phyloP scores from a whole-genome alignment of 495 filamentous ascomycete genomes.

The Penicillium pancosmium region DNA sequence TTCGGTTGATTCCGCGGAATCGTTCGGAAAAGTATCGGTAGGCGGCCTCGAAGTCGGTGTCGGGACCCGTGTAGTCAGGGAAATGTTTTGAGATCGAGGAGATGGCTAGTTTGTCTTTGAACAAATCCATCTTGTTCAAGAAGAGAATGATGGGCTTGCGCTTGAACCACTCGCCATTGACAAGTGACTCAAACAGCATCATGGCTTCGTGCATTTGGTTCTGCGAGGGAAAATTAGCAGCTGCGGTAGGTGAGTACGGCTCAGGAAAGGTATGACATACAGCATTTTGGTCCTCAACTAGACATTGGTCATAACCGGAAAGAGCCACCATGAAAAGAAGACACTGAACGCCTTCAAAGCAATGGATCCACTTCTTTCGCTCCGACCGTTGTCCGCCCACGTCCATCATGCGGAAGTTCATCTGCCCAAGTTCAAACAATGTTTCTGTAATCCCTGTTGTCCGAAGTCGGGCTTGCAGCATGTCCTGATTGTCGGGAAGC shows the following conservation, averaged over 20 bases:
- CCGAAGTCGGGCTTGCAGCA: slow-evolving; percentile 86
- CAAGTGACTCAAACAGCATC: slow-evolving; percentile 97
- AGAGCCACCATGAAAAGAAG: slow-evolving; percentile 94
- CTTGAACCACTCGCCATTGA: slow-evolving; percentile 97
- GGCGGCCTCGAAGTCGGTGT: slow-evolving; percentile 60
- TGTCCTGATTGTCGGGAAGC: slow-evolving; percentile 95
- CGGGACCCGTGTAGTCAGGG: slow-evolving; percentile 77
- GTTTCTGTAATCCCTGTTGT: slow-evolving; percentile 98
- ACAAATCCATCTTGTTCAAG: slow-evolving; percentile 98
- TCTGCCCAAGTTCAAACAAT: slow-evolving; percentile 87
- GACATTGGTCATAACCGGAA: slow-evolving; percentile 94
- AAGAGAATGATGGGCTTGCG: slow-evolving; percentile 96
- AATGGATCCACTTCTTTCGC: slow-evolving; percentile 99
- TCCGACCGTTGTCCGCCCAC: slow-evolving; percentile 97
- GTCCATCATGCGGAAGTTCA: slow-evolving; percentile 99
- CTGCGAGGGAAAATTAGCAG: slow-evolving; percentile 41
- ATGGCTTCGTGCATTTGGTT: slow-evolving; percentile 99
- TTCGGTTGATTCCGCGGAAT: slow-evolving; percentile 84
- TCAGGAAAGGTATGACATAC: slow-evolving; percentile 55
- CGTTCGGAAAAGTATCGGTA: slow-evolving; percentile 88
- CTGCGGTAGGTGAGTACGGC: background rate
- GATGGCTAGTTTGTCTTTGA: slow-evolving; percentile 81
- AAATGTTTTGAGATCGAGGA: slow-evolving; percentile 90
- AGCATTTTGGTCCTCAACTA: slow-evolving; percentile 96
- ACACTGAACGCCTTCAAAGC: slow-evolving; percentile 95